Evolutionary conservation across 495 filamentous ascomycete species (phyloP).

Genomic region (Pyrenula massariospora): DNA sequence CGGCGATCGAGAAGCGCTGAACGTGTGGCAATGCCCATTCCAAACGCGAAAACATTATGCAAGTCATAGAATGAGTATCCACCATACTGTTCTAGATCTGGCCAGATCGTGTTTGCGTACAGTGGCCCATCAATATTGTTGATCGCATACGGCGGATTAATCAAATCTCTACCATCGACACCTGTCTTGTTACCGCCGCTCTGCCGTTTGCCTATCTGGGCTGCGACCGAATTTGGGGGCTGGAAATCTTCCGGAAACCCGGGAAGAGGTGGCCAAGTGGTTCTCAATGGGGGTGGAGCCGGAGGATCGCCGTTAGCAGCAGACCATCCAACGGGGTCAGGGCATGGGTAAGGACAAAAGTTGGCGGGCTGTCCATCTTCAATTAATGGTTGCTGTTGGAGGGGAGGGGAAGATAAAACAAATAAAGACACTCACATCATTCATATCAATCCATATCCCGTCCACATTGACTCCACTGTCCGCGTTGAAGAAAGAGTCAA

Average conservation of each 20-base stretch:
- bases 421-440: constrained; percentile 8
- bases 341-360: constrained; percentile 4
- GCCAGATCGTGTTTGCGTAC: constrained; percentile 5
- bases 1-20: constrained; percentile 59
- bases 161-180: constrained; percentile 6
- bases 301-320: constrained; percentile 8
- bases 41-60: constrained; percentile 77
- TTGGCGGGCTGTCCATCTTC: constrained; percentile 3
- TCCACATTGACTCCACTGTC: constrained; percentile 41
- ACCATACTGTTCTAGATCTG: constrained; percentile 5
- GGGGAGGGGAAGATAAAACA: constrained; percentile 6
- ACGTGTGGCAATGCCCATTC: constrained; percentile 65
- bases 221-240: constrained; percentile 2
- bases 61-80: constrained; percentile 45
- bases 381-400: constrained; percentile 5
- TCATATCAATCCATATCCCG: constrained; percentile 18
- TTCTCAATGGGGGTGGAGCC: constrained; percentile 7
- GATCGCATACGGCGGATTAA: constrained; percentile 11
- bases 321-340: neutral
- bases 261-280: constrained; percentile 8
- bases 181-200: neutral
- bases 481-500: constrained; percentile 49
- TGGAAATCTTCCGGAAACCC: constrained; percentile 13
- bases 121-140: constrained; percentile 9
- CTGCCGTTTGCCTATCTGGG: constrained; percentile 5